These are phyloP conservation scores for Sphagnum magellanicum DNA, from an alignment of 228 moss, liverwort and hornwort genomes.

Conservation along the genomic window DNA sequence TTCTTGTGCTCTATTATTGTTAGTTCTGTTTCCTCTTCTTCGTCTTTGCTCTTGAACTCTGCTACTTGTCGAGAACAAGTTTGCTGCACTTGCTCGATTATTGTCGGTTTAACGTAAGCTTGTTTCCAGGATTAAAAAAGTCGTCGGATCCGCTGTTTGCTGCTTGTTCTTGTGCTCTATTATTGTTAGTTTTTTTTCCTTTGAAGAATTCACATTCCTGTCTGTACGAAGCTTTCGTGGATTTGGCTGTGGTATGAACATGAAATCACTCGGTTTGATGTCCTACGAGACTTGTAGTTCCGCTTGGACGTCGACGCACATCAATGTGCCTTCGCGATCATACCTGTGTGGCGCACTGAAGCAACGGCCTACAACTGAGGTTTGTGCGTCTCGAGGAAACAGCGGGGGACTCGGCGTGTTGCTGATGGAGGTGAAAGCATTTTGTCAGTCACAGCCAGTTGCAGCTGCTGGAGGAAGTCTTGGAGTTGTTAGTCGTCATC, in stretches of 20 bases:
- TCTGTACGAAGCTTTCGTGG: background rate
- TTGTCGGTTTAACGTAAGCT: too few species aligned
- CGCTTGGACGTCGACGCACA: constrained; percentile 30
- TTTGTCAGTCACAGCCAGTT: too few species aligned
- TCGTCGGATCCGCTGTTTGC: too few species aligned
- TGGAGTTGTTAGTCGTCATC: constrained; percentile 4
- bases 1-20: too few species aligned
- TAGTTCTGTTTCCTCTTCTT: too few species aligned
- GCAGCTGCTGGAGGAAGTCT: background rate
- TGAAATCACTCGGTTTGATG: constrained; percentile 48
- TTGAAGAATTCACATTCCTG: background rate
- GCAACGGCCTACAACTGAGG: constrained; percentile 10
- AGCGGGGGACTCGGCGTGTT: constrained; percentile 9
- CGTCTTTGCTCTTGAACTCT: too few species aligned
- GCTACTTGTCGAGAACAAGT: too few species aligned
- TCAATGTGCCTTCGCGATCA: constrained; percentile 10
- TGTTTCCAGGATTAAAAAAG: too few species aligned
- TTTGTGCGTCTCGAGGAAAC: constrained; percentile 12
- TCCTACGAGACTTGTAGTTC: constrained; percentile 32
- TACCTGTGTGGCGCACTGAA: constrained; percentile 13
- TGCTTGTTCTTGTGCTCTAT: too few species aligned
- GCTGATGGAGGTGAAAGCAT: constrained; percentile 8
- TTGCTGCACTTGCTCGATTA: too few species aligned
- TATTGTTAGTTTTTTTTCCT: background rate
- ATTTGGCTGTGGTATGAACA: constrained; percentile 2